Conservation (phyloP, 1,284 basidiomycete species). For the Microbotryum violaceum region DNA sequence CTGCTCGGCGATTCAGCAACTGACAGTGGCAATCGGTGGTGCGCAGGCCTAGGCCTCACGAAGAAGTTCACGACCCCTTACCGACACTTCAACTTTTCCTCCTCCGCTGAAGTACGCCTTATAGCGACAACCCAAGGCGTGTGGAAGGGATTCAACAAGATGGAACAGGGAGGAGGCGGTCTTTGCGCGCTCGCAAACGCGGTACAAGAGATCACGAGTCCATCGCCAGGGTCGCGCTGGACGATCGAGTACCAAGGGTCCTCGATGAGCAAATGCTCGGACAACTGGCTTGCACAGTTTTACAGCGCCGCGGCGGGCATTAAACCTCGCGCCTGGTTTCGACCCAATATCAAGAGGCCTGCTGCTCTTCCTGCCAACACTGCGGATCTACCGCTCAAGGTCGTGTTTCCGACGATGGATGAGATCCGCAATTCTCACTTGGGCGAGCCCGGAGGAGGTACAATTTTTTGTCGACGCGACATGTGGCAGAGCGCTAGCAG, state of each 20-base stretch:
- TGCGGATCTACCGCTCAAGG: constrained; percentile 16
- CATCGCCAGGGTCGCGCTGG: neutral
- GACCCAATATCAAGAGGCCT: neutral
- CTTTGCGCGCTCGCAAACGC: constrained; percentile 14
- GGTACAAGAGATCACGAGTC: neutral
- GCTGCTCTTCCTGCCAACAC: neutral
- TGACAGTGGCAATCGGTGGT: too few relatives aligned
- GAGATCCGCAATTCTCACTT: constrained; percentile 7
- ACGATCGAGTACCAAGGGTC: constrained; percentile 14
- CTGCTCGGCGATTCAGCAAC: too few relatives aligned
- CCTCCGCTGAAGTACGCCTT: constrained; percentile 8
- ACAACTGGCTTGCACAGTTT: constrained; percentile 25
- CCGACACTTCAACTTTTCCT: constrained; percentile 17
- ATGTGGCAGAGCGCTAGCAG: constrained; percentile 2
- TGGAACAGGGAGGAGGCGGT: constrained; percentile 17
- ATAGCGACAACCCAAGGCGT: constrained; percentile 19
- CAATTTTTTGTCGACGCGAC: constrained; percentile 21
- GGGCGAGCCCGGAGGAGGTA: constrained; percentile 15
- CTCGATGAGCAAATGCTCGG: constrained; percentile 16
- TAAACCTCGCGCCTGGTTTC: constrained; percentile 13
- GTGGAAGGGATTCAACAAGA: neutral
- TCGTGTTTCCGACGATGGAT: constrained; percentile 24
- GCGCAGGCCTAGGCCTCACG: constrained; percentile 2
- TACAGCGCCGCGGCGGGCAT: constrained; percentile 12
- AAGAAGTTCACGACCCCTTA: constrained; percentile 3